These are phyloP conservation scores for Phtheirospermum japonicum DNA, from an alignment of 257 asterid species.

Conservation along the genomic window DNA sequence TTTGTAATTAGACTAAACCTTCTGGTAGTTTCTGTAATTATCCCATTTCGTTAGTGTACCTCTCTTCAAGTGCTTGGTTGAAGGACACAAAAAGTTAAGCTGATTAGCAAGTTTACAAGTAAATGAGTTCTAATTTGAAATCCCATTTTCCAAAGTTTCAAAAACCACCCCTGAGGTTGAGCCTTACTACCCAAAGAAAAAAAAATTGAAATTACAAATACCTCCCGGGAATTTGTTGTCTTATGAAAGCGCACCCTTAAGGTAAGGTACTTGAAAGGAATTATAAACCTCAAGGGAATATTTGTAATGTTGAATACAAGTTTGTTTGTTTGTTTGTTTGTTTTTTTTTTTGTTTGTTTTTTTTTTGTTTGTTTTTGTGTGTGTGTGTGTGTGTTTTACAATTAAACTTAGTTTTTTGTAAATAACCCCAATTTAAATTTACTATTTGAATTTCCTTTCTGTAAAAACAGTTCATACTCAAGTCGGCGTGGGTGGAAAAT, in stretches of 20 bases:
- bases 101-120: background rate
- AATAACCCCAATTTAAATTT: background rate
- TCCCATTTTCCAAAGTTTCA: background rate
- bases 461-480: conserved; percentile 32
- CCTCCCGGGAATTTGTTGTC: background rate
- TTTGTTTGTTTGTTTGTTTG: no score
- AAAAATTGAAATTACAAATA: no score
- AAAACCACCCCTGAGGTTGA: background rate
- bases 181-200: no score
- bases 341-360: no score
- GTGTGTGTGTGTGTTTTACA: no score
- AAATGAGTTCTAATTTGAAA: background rate
- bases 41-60: background rate
- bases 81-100: background rate
- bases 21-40: background rate
- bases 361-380: no score
- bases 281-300: background rate
- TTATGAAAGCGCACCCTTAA: background rate
- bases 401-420: background rate
- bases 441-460: conserved; percentile 13
- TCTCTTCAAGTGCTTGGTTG: background rate
- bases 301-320: background rate
- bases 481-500: conserved; percentile 40
- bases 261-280: background rate
- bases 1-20: background rate